Percentiles rank a stretch among this genome's conserved stretches.
Conservation (phyloP, 1,284 basidiomycete genomes). For the Ustilago crameri region DNA sequence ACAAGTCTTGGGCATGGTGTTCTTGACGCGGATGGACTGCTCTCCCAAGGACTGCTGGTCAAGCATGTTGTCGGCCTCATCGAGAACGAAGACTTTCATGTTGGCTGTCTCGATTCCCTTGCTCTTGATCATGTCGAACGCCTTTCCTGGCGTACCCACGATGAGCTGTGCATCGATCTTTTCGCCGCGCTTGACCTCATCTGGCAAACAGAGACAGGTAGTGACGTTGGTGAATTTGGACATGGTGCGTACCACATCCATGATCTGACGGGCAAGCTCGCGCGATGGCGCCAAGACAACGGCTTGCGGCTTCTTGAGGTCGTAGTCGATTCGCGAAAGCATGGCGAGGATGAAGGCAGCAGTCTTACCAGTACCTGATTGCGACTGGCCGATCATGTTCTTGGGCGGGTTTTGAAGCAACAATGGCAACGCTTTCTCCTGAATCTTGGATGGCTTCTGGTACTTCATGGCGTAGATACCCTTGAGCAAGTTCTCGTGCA, state of each 20-base stretch:
- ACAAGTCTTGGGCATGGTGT: constrained; percentile 75
- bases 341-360: constrained; percentile 98
- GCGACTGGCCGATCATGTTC: constrained; percentile 99
- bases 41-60: constrained; percentile 96
- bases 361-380: constrained; percentile 99
- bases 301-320: constrained; percentile 80
- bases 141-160: constrained; percentile 95
- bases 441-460: constrained; percentile 97
- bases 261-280: constrained; percentile 96
- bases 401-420: constrained; percentile 89
- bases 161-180: constrained; percentile 88
- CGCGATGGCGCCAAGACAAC: constrained; percentile 77
- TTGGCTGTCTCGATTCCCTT: constrained; percentile 75
- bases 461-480: constrained; percentile 98
- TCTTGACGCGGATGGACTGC: constrained; percentile 93
- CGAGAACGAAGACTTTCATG: constrained; percentile 93
- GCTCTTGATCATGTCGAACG: constrained; percentile 78
- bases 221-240: constrained; percentile 93
- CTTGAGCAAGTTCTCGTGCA: constrained; percentile 85
- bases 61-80: constrained; percentile 99
- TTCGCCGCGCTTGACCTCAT: constrained; percentile 75
- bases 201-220: constrained; percentile 93
- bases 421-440: constrained; percentile 94
- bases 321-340: constrained; percentile 91
- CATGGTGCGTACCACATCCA: constrained; percentile 92